Evolutionary conservation across 805 yeast genomes (phyloP).

Genomic region (Kazachstania kunashirensis): DNA sequence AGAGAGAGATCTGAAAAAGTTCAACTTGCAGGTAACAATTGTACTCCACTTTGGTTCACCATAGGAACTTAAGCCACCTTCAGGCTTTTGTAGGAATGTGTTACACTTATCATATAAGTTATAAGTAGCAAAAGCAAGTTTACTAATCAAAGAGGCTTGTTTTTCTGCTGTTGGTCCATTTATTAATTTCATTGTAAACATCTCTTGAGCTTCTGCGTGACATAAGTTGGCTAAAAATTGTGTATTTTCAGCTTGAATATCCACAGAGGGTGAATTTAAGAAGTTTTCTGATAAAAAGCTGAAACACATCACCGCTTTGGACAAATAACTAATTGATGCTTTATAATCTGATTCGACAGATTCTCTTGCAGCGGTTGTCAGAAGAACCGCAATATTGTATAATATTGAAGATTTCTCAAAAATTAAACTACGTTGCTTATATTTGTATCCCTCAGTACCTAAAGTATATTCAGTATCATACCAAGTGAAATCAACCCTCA

Average conservation of each 20-base stretch:
- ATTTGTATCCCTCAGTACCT: slow-evolving; percentile 26
- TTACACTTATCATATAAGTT: slow-evolving; percentile 44
- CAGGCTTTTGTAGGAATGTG: slow-evolving; percentile 35
- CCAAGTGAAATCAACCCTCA: slow-evolving; percentile 67
- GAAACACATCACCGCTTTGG: slow-evolving; percentile 72
- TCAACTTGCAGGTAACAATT: slow-evolving; percentile 41
- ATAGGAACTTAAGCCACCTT: slow-evolving; percentile 21
- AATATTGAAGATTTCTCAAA: slow-evolving; percentile 82
- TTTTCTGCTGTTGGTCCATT: slow-evolving; percentile 33
- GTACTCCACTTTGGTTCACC: slow-evolving; percentile 45
- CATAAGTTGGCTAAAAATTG: slow-evolving; percentile 53
- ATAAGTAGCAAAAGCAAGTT: slow-evolving; percentile 57
- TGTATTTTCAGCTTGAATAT: slow-evolving; percentile 59
- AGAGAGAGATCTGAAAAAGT: slow-evolving; percentile 51
- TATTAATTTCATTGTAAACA: slow-evolving; percentile 54
- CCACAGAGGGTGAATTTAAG: slow-evolving; percentile 79
- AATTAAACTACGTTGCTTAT: slow-evolving; percentile 70
- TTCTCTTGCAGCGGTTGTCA: slow-evolving; percentile 42
- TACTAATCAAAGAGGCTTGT: slow-evolving; percentile 65
- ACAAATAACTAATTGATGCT: slow-evolving; percentile 48
- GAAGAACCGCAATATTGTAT: slow-evolving; percentile 64
- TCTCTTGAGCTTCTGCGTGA: slow-evolving; percentile 85
- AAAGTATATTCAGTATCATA: slow-evolving; percentile 53
- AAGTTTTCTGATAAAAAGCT: slow-evolving; percentile 68
- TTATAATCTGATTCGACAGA: slow-evolving; percentile 40